phyloP scores from a whole-genome alignment of 805 yeast genomes.

The Yarrowia bubula region DNA sequence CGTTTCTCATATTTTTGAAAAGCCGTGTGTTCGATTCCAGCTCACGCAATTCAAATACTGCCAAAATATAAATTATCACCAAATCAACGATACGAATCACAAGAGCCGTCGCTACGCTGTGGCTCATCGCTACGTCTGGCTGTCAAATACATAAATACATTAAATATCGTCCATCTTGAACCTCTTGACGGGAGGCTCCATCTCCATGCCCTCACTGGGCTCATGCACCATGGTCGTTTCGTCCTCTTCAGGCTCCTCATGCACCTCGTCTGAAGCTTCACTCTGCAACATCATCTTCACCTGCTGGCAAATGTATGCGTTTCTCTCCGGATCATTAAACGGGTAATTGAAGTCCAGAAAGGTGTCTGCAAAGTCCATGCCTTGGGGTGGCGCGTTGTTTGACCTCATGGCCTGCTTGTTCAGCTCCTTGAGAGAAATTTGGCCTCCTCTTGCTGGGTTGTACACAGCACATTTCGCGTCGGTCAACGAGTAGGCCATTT shows the following conservation, averaged over 20 bases:
- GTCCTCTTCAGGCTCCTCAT: neutral
- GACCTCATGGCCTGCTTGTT: conserved; percentile 2
- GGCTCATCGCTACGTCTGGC: no score
- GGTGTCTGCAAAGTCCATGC: neutral
- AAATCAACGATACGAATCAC: no score
- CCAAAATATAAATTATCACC: no score
- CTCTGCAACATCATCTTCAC: neutral
- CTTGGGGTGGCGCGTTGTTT: neutral
- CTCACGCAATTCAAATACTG: no score
- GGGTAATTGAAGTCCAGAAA: neutral
- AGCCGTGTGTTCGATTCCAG: no score
- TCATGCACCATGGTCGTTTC: neutral
- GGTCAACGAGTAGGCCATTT: conserved; percentile 23
- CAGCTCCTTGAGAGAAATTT: conserved; percentile 11
- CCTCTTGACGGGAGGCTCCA: no score
- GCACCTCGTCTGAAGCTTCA: conserved; percentile 6
- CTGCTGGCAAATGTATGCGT: neutral
- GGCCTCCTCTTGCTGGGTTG: conserved; percentile 16
- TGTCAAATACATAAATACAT: no score
- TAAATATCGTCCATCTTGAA: no score
- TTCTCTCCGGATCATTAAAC: neutral
- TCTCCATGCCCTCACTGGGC: no score
- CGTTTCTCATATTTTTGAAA: no score
- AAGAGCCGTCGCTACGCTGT: no score
- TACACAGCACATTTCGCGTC: conserved; percentile 30